A percentile compares a stretch with the other conserved stretches of the same genome.
phyloP scores from a whole-genome alignment of 2,329 filamentous ascomycete genomes.

The Parascedosporium putredinis region DNA sequence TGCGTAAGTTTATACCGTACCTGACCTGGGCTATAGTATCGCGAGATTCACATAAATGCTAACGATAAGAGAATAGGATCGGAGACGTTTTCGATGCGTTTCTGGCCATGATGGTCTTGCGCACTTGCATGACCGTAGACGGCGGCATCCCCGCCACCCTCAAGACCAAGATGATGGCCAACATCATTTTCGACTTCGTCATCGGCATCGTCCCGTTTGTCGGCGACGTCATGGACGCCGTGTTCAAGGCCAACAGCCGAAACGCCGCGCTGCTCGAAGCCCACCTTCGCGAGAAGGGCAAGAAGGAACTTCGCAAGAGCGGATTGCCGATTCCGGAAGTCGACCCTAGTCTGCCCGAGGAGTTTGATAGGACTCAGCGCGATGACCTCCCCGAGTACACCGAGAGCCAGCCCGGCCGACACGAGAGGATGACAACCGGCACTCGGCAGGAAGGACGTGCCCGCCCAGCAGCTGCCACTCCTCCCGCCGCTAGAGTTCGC shows the following conservation, averaged over 20 bases:
- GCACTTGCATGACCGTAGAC: conserved; percentile 61
- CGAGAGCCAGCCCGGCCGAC: conserved; percentile 9
- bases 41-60: no score
- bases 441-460: neutral
- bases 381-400: conserved; percentile 11
- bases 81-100: conserved; percentile 67
- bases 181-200: conserved; percentile 64
- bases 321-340: conserved; percentile 34
- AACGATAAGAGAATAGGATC: no score
- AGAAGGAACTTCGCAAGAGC: conserved; percentile 38
- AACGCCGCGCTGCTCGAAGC: conserved; percentile 63
- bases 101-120: conserved; percentile 66
- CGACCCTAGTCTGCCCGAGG: conserved; percentile 42
- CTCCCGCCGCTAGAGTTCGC: conserved; percentile 8
- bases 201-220: conserved; percentile 65
- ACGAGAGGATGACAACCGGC: conserved; percentile 11
- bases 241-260: conserved; percentile 65
- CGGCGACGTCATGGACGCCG: conserved; percentile 65
- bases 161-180: conserved; percentile 65
- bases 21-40: no score
- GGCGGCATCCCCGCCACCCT: conserved; percentile 59
- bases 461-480: conserved; percentile 8
- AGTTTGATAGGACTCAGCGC: conserved; percentile 31
- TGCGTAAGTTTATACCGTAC: no score
- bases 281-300: conserved; percentile 58